These are phyloP conservation scores for Bretschneidera sinensis DNA, from an alignment of 345 rosid species.

Conservation along the genomic window DNA sequence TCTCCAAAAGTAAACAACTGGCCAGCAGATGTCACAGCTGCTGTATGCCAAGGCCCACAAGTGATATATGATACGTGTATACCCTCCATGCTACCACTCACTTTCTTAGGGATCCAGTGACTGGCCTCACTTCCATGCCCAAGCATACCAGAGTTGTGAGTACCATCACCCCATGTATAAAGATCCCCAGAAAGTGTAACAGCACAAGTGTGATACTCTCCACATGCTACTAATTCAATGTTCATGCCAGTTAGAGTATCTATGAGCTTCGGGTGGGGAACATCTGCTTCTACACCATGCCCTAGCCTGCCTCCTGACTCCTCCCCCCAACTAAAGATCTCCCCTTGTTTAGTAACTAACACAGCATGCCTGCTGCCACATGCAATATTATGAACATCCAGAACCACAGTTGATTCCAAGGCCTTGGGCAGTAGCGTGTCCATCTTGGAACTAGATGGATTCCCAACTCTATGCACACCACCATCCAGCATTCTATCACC, in stretches of 20 bases:
- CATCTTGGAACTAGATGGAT: constrained; percentile 27
- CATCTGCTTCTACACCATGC: constrained; percentile 59
- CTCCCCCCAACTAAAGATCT: constrained; percentile 90
- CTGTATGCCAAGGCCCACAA: constrained; percentile 93
- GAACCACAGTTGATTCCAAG: constrained; percentile 64
- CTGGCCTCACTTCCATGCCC: constrained; percentile 79
- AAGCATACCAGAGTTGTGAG: constrained; percentile 55
- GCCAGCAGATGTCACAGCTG: constrained; percentile 63
- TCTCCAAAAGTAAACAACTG: constrained; percentile 92
- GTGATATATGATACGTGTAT: constrained; percentile 49
- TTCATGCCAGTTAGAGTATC: constrained; percentile 54
- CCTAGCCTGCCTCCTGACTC: constrained; percentile 89
- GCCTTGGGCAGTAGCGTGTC: constrained; percentile 69
- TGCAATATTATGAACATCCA: constrained; percentile 67
- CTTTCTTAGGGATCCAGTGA: constrained; percentile 76
- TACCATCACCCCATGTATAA: constrained; percentile 92
- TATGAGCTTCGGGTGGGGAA: constrained; percentile 58
- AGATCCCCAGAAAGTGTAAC: constrained; percentile 74
- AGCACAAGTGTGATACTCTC: constrained; percentile 86
- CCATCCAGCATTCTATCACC: constrained; percentile 57
- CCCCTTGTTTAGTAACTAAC: constrained; percentile 73
- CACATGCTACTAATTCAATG: constrained; percentile 73
- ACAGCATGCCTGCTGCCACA: constrained; percentile 90
- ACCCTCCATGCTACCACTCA: constrained; percentile 53
- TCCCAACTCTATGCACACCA: constrained; percentile 30